Percentiles rank a stretch among this genome's conserved stretches.
These are phyloP conservation scores for Cladophialophora carrionii DNA, from an alignment of 2,329 filamentous ascomycete genomes.

Conservation along the genomic window DNA sequence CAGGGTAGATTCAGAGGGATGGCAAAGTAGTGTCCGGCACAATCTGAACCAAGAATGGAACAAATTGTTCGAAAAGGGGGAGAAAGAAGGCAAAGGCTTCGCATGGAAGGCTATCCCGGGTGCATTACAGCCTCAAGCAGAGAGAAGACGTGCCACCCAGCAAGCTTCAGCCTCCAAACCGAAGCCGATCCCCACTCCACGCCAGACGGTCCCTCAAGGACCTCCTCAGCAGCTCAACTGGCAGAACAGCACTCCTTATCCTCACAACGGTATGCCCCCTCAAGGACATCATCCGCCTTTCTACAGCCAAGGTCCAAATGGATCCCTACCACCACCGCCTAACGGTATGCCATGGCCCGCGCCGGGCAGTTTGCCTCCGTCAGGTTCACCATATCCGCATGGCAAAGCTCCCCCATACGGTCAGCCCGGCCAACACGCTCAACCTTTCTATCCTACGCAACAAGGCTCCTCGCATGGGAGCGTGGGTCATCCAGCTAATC, in stretches of 20 bases:
- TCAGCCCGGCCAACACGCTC: constrained; percentile 18
- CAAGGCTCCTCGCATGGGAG: constrained; percentile 14
- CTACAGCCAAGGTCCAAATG: constrained; percentile 32
- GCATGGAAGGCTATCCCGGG: constrained; percentile 65
- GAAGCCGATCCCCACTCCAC: constrained; percentile 32
- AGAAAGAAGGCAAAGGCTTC: constrained; percentile 65
- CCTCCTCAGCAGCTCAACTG: constrained; percentile 33
- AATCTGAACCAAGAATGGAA: constrained; percentile 62
- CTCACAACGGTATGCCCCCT: constrained; percentile 33
- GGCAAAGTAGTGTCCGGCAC: constrained; percentile 69
- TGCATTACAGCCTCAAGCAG: constrained; percentile 34
- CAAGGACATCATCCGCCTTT: constrained; percentile 30
- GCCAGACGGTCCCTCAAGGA: constrained; percentile 29
- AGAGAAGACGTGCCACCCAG: constrained; percentile 34
- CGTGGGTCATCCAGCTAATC: constrained; percentile 19
- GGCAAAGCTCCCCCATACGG: constrained; percentile 8
- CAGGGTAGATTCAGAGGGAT: constrained; percentile 66
- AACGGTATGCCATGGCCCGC: constrained; percentile 36
- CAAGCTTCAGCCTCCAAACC: constrained; percentile 33
- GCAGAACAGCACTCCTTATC: constrained; percentile 35
- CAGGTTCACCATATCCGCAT: constrained; percentile 18
- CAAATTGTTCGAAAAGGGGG: constrained; percentile 61
- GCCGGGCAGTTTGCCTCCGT: constrained; percentile 4
- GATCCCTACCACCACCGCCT: constrained; percentile 32
- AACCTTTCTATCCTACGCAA: constrained; percentile 26